Conservation (phyloP, 768 basidiomycete genomes). For the Boletus vermiculosoides region DNA sequence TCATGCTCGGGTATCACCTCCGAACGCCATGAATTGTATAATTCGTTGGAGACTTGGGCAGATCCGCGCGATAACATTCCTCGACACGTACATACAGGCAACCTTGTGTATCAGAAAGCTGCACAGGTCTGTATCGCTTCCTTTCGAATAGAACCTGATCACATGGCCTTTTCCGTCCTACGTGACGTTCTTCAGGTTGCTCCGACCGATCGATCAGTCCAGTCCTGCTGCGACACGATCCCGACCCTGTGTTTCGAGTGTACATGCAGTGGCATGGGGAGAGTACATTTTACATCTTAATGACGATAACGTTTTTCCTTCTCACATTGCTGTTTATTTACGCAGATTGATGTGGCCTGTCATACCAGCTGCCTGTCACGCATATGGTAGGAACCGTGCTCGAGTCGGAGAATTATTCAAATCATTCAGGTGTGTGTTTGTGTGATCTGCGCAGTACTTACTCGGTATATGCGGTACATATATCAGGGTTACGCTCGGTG, state of each 20-base stretch:
- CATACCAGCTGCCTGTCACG: slow-evolving; percentile 32
- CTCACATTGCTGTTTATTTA: slow-evolving; percentile 10
- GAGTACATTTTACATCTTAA: slow-evolving; percentile 31
- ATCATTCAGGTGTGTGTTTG: slow-evolving; percentile 29
- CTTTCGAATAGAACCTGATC: slow-evolving; percentile 19
- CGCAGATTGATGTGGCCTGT: slow-evolving; percentile 33
- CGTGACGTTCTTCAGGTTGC: slow-evolving; percentile 32
- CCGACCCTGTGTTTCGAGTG: slow-evolving; percentile 31
- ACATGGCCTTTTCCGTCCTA: slow-evolving; percentile 22
- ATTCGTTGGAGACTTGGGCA: slow-evolving; percentile 27
- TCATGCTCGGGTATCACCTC: slow-evolving; percentile 18
- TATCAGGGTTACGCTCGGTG: slow-evolving; percentile 24
- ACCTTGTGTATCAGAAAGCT: slow-evolving; percentile 36
- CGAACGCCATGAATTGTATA: slow-evolving; percentile 25
- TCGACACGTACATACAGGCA: slow-evolving; percentile 32
- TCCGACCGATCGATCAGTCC: slow-evolving; percentile 30
- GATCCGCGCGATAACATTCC: slow-evolving; percentile 25
- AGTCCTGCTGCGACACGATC: slow-evolving; percentile 27
- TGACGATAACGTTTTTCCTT: slow-evolving; percentile 6
- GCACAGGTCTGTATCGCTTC: slow-evolving; percentile 34
- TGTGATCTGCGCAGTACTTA: slow-evolving; percentile 8
- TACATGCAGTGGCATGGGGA: slow-evolving; percentile 27
- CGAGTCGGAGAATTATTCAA: slow-evolving; percentile 30
- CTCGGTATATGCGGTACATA: not conserved
- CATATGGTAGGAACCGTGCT: slow-evolving; percentile 23